A percentile compares a stretch with the other conserved stretches of the same genome.
These are phyloP conservation scores for Peribolospora baueri DNA, from an alignment of 768 basidiomycete genomes.

Conservation along the genomic window DNA sequence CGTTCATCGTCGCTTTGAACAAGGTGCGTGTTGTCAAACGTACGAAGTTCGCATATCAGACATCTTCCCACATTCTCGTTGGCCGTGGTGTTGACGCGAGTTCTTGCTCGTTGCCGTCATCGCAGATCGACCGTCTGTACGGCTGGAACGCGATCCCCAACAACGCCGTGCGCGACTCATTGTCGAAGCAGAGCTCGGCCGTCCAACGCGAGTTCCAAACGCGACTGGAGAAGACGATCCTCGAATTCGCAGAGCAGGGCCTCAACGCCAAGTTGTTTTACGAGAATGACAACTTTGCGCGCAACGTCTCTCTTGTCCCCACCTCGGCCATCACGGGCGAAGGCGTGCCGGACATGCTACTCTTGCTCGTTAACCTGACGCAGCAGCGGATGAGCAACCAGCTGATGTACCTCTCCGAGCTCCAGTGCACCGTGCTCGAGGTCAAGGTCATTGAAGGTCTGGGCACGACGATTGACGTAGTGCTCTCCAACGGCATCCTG, in stretches of 20 bases:
- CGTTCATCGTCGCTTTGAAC: slow-evolving; percentile 95
- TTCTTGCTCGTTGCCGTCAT: slow-evolving; percentile 1
- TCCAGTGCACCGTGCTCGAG: slow-evolving; percentile 93
- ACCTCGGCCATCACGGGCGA: slow-evolving; percentile 96
- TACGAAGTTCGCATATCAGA: neutral
- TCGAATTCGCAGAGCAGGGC: slow-evolving; percentile 95
- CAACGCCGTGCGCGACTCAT: slow-evolving; percentile 72
- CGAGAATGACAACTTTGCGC: slow-evolving; percentile 83
- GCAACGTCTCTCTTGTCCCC: slow-evolving; percentile 86
- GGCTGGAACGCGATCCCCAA: slow-evolving; percentile 80
- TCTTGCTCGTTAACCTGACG: slow-evolving; percentile 87
- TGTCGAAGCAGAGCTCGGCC: slow-evolving; percentile 49
- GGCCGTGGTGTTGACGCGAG: neutral
- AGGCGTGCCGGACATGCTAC: slow-evolving; percentile 97
- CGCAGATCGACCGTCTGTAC: slow-evolving; percentile 87
- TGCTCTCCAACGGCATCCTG: slow-evolving; percentile 79
- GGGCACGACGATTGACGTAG: slow-evolving; percentile 91
- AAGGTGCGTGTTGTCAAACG: slow-evolving; percentile 31
- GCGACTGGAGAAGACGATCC: slow-evolving; percentile 52
- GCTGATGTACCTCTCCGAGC: slow-evolving; percentile 89
- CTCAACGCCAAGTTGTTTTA: slow-evolving; percentile 88
- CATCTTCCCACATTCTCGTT: neutral
- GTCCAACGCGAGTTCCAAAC: slow-evolving; percentile 85
- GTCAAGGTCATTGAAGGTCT: slow-evolving; percentile 97
- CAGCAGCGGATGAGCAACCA: slow-evolving; percentile 94